Conservation (phyloP, 1,284 basidiomycete genomes). For the Blastosporella zonata region DNA sequence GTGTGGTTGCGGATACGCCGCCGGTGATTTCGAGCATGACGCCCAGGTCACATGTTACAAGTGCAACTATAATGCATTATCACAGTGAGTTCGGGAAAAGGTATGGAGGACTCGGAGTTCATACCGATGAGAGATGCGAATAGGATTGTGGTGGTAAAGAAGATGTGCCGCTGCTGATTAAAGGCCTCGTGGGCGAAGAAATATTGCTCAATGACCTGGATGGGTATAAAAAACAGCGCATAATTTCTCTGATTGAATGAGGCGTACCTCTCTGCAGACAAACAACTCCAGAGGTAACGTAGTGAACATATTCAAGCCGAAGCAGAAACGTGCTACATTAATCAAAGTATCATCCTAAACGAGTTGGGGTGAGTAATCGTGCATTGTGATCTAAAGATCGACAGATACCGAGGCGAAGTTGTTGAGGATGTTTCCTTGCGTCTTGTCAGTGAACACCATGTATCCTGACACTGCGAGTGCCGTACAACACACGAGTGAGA, state of each 20-base stretch:
- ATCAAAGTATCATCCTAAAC: slow-evolving; percentile 76
- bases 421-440: slow-evolving; percentile 91
- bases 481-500: slow-evolving; percentile 80
- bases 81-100: slow-evolving; percentile 1
- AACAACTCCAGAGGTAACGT: slow-evolving; percentile 92
- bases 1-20: slow-evolving; percentile 88
- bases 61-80: slow-evolving; percentile 58
- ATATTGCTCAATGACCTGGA: slow-evolving; percentile 86
- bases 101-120: slow-evolving; percentile 22
- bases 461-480: slow-evolving; percentile 91
- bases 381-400: neutral
- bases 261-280: slow-evolving; percentile 83
- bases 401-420: slow-evolving; percentile 78
- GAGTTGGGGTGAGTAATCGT: slow-evolving; percentile 1
- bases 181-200: slow-evolving; percentile 87
- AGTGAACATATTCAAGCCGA: slow-evolving; percentile 98
- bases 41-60: slow-evolving; percentile 95
- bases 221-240: neutral
- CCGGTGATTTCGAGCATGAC: slow-evolving; percentile 98
- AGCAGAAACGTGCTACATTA: slow-evolving; percentile 93
- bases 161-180: slow-evolving; percentile 80
- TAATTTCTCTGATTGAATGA: neutral
- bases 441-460: slow-evolving; percentile 92
- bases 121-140: slow-evolving; percentile 80
- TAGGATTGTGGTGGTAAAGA: slow-evolving; percentile 88